A percentile compares a stretch with the other conserved stretches of the same genome.
Conservation (phyloP, 768 basidiomycete genomes). For the Artomyces pyxidatus region DNA sequence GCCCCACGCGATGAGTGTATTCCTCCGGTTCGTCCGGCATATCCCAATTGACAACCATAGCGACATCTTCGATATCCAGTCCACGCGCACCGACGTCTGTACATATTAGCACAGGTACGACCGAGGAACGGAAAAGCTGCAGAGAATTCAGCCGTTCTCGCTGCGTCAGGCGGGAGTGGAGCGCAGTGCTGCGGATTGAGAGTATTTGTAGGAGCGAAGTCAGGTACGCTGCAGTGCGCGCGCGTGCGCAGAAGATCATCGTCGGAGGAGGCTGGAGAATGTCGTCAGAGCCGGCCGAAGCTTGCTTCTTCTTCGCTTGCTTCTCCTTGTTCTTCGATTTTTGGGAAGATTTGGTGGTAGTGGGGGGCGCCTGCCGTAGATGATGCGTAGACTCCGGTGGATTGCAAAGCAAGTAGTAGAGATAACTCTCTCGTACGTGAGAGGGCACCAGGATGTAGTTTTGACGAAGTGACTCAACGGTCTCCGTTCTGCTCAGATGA, state of each 20-base stretch:
- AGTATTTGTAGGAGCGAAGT: constrained; percentile 70
- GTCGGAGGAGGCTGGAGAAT: constrained; percentile 83
- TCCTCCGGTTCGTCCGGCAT: constrained; percentile 85
- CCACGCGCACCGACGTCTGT: constrained; percentile 96
- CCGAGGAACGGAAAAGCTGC: constrained; percentile 75
- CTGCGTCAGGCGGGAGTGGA: constrained; percentile 93
- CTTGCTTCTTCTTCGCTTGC: constrained; percentile 21
- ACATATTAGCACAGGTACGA: constrained; percentile 86
- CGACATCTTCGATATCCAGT: constrained; percentile 93
- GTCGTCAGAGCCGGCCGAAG: constrained; percentile 37
- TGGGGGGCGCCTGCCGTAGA: constrained; percentile 43
- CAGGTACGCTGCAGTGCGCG: constrained; percentile 87
- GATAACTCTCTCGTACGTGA: constrained; percentile 87
- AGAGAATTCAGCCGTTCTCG: constrained; percentile 79
- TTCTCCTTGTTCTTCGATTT: constrained; percentile 15
- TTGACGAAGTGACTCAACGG: constrained; percentile 83
- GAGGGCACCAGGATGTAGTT: constrained; percentile 89
- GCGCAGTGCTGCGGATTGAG: constrained; percentile 74
- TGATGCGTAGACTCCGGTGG: constrained; percentile 73
- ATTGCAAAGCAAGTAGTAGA: constrained; percentile 83
- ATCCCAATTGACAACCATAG: constrained; percentile 97
- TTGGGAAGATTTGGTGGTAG: constrained; percentile 25
- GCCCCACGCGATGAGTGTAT: constrained; percentile 92
- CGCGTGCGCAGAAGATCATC: constrained; percentile 86
- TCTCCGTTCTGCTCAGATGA: constrained; percentile 74